Percentiles rank a stretch among this genome's conserved stretches.
Conservation (phyloP, 768 basidiomycete species). For the Serendipita sp. region DNA sequence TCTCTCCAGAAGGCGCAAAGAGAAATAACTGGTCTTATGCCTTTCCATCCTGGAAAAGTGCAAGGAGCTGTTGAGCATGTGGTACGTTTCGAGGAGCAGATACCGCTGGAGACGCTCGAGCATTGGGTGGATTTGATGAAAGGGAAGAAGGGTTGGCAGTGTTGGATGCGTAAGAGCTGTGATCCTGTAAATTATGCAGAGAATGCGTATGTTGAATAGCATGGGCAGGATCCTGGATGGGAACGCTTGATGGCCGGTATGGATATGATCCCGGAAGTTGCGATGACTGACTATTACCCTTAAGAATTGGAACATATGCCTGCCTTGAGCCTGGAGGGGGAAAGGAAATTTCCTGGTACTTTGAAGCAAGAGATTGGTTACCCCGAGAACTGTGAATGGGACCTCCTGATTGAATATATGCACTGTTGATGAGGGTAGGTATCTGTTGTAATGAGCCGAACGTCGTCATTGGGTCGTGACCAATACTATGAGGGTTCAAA, state of each 20-base stretch:
- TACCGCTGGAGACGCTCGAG: not conserved
- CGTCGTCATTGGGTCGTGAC: no score
- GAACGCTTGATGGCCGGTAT: conserved; percentile 2
- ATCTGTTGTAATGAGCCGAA: no score
- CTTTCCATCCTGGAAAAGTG: not conserved
- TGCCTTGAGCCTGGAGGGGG: not conserved
- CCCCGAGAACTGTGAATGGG: not conserved
- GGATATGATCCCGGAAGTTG: not conserved
- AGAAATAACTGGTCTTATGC: no score
- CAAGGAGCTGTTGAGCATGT: not conserved
- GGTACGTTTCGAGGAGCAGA: conserved; percentile 1
- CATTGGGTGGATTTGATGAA: not conserved
- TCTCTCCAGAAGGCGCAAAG: no score
- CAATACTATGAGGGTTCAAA: no score
- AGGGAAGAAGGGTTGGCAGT: not conserved
- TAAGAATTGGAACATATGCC: not conserved
- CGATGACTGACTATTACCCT: not conserved
- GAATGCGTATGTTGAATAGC: not conserved
- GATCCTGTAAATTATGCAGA: not conserved
- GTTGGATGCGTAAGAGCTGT: not conserved
- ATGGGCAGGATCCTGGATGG: not conserved
- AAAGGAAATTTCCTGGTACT: no score
- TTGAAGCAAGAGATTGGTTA: no score
- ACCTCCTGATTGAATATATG: not conserved
- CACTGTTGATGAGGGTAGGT: not conserved